A percentile compares a stretch with the other conserved stretches of the same genome.
Evolutionary conservation across 768 basidiomycete genomes (phyloP).

Genomic region (Amanita pseudoporphyria): DNA sequence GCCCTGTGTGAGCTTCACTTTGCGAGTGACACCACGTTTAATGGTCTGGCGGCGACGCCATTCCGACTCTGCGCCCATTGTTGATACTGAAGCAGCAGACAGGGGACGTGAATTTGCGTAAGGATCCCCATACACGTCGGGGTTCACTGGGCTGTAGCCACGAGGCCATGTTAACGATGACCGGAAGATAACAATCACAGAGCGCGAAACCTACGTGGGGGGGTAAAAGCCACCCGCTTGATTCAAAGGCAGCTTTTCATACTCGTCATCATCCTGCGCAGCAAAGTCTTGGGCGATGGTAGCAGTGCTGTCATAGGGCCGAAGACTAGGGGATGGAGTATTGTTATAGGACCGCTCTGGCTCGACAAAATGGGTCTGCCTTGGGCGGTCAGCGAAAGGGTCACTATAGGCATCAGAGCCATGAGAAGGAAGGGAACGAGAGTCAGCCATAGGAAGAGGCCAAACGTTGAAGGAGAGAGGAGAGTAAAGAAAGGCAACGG

Average conservation of each 20-base stretch:
- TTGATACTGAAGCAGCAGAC: constrained; percentile 44
- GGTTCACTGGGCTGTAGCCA: constrained; percentile 36
- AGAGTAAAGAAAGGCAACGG: constrained; percentile 11
- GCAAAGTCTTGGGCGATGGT: constrained; percentile 47
- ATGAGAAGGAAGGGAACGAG: constrained; percentile 25
- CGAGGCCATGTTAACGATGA: background rate
- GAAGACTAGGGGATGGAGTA: constrained; percentile 22
- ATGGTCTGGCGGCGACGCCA: constrained; percentile 80
- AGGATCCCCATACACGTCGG: constrained; percentile 57
- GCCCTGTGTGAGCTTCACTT: constrained; percentile 88
- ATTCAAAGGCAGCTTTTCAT: constrained; percentile 72
- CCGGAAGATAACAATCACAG: background rate
- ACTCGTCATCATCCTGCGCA: constrained; percentile 51
- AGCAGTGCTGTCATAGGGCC: constrained; percentile 49
- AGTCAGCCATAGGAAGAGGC: constrained; percentile 25
- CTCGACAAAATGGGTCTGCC: constrained; percentile 53
- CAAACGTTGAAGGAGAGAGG: background rate
- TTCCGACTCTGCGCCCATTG: constrained; percentile 48
- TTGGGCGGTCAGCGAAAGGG: constrained; percentile 67
- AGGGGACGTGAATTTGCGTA: constrained; percentile 38
- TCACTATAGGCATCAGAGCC: constrained; percentile 35
- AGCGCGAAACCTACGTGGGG: constrained; percentile 42
- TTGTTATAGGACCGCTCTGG: constrained; percentile 34
- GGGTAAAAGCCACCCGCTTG: constrained; percentile 66
- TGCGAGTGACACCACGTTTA: constrained; percentile 87